Evolutionary conservation across 768 basidiomycete species (phyloP).

Genomic region (Rhodotorula babjevae): DNA sequence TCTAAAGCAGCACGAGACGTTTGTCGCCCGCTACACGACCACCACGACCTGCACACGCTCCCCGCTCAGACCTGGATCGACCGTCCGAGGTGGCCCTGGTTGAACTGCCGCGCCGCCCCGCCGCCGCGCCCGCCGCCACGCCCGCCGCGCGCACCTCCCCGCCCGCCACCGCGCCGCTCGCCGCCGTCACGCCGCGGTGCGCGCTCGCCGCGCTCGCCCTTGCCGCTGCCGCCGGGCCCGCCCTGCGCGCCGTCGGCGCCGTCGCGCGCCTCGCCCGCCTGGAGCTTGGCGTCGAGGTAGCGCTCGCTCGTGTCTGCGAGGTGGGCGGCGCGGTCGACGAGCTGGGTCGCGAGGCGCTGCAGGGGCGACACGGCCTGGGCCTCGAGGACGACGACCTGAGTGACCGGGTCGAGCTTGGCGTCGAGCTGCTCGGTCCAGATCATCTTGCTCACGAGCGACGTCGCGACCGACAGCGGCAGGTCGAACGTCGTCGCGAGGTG

Average conservation of each 20-base stretch:
- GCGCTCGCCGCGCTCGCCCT: background rate
- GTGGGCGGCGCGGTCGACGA: slow-evolving; percentile 78
- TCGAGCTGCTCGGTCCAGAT: slow-evolving; percentile 91
- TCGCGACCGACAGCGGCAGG: slow-evolving; percentile 71
- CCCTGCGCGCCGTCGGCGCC: slow-evolving; percentile 2
- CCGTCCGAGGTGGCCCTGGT: slow-evolving; percentile 30
- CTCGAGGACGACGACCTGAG: slow-evolving; percentile 86
- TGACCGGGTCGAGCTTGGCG: slow-evolving; percentile 87
- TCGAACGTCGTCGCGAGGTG: slow-evolving; percentile 84
- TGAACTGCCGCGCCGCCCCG: slow-evolving; percentile 28
- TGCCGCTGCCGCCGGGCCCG: slow-evolving; percentile 2
- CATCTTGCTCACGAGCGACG: slow-evolving; percentile 93
- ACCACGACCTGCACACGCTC: too few species aligned
- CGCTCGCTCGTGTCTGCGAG: slow-evolving; percentile 90
- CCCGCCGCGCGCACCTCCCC: slow-evolving; percentile 21
- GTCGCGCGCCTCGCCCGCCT: slow-evolving; percentile 27
- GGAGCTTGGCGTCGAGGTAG: slow-evolving; percentile 35
- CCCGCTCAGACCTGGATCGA: slow-evolving; percentile 29
- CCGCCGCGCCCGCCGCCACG: slow-evolving; percentile 18
- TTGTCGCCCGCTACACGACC: too few species aligned
- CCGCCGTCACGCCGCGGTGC: background rate
- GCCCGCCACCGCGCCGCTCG: slow-evolving; percentile 14
- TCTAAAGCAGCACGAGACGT: too few species aligned
- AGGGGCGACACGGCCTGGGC: slow-evolving; percentile 67
- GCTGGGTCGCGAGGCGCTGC: slow-evolving; percentile 80